phyloP scores from a whole-genome alignment of 164 flowering plant genomes.

The Annona squamosa region DNA sequence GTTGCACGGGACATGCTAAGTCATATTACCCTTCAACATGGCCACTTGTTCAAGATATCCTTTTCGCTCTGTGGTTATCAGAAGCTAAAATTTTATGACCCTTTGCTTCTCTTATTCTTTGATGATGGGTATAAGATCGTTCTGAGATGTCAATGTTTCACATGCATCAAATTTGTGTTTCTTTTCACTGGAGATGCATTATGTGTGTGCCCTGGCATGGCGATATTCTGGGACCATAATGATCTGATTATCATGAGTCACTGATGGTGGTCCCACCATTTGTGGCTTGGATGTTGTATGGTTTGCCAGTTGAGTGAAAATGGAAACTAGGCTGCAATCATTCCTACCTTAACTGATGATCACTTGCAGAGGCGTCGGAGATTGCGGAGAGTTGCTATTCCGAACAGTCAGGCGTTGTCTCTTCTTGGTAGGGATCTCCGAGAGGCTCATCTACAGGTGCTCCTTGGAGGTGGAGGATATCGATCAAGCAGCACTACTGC shows the following conservation, averaged over 20 bases:
- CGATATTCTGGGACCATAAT: background rate
- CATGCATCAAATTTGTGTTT: background rate
- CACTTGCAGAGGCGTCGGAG: conserved; percentile 78
- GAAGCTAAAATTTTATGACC: background rate
- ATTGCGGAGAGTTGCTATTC: conserved; percentile 68
- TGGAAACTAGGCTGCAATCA: background rate
- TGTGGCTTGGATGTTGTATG: background rate
- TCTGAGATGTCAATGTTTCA: background rate
- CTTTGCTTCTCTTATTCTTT: background rate
- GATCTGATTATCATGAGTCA: background rate
- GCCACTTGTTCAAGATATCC: conserved; percentile 83
- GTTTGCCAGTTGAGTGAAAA: too few relatives aligned
- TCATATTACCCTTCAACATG: conserved; percentile 83
- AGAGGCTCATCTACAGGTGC: conserved; percentile 84
- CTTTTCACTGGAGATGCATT: background rate
- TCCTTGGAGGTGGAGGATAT: conserved; percentile 69
- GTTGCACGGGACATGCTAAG: conserved; percentile 68
- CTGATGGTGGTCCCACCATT: background rate
- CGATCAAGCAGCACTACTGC: conserved; percentile 45
- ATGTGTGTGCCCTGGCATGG: background rate
- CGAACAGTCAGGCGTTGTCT: conserved; percentile 68
- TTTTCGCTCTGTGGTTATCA: conserved; percentile 16
- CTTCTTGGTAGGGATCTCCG: conserved; percentile 83
- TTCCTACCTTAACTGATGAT: conserved; percentile 31
- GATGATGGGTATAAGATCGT: background rate